Conservation (phyloP, 495 filamentous ascomycete species). For the Xanthoparmelia taractica region DNA sequence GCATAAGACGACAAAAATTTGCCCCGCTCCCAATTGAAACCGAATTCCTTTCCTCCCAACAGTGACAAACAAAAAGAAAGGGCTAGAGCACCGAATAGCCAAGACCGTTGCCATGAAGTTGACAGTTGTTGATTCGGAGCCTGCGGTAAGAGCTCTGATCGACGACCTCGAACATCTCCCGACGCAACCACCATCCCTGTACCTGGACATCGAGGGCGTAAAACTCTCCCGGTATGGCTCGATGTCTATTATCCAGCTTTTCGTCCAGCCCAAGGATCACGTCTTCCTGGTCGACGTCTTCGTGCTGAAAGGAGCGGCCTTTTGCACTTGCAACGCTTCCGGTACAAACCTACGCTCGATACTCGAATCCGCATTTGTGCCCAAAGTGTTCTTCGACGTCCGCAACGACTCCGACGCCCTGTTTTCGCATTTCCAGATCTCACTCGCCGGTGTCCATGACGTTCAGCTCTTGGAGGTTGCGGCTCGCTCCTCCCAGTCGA, state of each 20-base stretch:
- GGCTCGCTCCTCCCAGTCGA: slow-evolving; percentile 7
- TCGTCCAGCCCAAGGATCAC: slow-evolving; percentile 27
- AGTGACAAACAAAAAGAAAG: too few relatives aligned
- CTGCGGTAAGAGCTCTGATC: slow-evolving; percentile 12
- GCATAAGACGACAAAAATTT: neutral
- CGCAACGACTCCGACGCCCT: slow-evolving; percentile 31
- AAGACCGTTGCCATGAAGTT: slow-evolving; percentile 4
- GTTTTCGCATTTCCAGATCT: slow-evolving; percentile 24
- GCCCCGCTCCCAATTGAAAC: neutral
- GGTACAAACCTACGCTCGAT: slow-evolving; percentile 42
- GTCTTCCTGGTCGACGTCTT: slow-evolving; percentile 48
- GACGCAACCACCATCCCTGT: slow-evolving; percentile 37
- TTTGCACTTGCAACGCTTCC: slow-evolving; percentile 30
- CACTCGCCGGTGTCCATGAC: slow-evolving; percentile 20
- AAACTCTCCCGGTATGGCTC: slow-evolving; percentile 41
- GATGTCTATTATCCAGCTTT: slow-evolving; percentile 44
- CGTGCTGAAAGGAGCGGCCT: slow-evolving; percentile 37
- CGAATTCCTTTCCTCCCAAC: too few relatives aligned
- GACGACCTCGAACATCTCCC: slow-evolving; percentile 23
- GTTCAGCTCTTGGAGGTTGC: slow-evolving; percentile 25
- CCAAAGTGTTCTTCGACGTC: slow-evolving; percentile 50
- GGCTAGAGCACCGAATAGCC: neutral
- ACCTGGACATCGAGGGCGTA: slow-evolving; percentile 50
- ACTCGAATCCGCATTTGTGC: slow-evolving; percentile 38
- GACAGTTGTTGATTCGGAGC: slow-evolving; percentile 13